Evolutionary conservation across 345 rosid genomes (phyloP).

Genomic region (Ceriops decandra): DNA sequence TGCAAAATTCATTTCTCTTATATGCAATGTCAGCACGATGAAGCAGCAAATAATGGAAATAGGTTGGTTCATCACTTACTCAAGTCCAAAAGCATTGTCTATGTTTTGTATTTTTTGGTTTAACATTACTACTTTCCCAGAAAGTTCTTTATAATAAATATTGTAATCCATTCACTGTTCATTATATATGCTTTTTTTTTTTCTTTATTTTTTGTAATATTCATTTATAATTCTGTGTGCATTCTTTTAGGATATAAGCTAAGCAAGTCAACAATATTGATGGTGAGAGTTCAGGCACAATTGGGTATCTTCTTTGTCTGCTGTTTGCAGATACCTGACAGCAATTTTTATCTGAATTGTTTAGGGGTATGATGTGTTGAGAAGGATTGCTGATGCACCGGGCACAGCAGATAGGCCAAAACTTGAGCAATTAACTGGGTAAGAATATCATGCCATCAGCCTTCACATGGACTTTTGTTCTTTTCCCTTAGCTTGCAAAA

Average conservation of each 20-base stretch:
- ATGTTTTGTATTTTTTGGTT: neutral
- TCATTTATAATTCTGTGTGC: conserved; percentile 8
- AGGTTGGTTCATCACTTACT: conserved; percentile 44
- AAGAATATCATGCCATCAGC: conserved; percentile 19
- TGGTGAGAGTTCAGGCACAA: conserved; percentile 28
- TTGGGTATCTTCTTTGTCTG: conserved; percentile 7
- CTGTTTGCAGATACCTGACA: neutral
- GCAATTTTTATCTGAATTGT: conserved; percentile 20
- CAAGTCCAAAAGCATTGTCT: conserved; percentile 9
- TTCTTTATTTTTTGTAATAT: conserved; percentile 4
- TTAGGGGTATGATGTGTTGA: conserved; percentile 83
- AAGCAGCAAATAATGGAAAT: conserved; percentile 90
- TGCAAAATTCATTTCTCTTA: conserved; percentile 77
- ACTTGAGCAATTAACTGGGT: conserved; percentile 84
- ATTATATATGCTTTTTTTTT: neutral
- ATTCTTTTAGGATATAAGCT: conserved; percentile 64
- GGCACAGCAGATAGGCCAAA: conserved; percentile 39
- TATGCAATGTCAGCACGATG: conserved; percentile 90
- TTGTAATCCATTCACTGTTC: too few relatives aligned
- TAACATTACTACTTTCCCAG: conserved; percentile 4
- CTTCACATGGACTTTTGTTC: neutral
- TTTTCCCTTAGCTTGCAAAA: neutral
- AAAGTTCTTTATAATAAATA: neutral
- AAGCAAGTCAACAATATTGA: conserved; percentile 70
- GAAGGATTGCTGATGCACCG: conserved; percentile 60